Base-by-base conservation (phyloP, 345 rosid species). In the Theobroma cacao region DNA sequence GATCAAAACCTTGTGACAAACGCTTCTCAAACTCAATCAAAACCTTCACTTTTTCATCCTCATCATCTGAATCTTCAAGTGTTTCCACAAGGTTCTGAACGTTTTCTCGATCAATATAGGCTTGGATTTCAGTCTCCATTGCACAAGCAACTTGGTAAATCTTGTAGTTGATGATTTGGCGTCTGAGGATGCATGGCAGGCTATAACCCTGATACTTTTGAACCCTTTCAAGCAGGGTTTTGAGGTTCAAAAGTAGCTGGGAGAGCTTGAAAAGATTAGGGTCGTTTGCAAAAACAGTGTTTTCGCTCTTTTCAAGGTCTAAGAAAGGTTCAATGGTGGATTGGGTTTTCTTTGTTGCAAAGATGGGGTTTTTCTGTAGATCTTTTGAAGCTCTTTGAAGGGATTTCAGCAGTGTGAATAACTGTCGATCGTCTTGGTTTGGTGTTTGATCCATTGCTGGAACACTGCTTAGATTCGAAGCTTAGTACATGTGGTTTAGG, bases 1-100 rank as follows among this genome's bases (percentile, higher is more conserved):
- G 58, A 70, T 87, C 89, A 65, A 90, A 90, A 15, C 92, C 94
- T 53, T 36, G 67, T 2, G 78, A 77, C 8, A 89, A 78, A 5
- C 90, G 84, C 50, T 80, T 64, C 71, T 81, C 84, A 28, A 90
- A 81, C 45, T 78, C 90, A 7, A 41, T 77, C 86, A 87, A 79
- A 45, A 75, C 82, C 77, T 62, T 74, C 63, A 84, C 80, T 78
- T 80, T 85, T 72, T 79, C 90, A 3, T 86, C 87, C 13, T 67
- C 50, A 3, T 40, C 79, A 5, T 11, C 76, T 1, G 84, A 69
- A n/a, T 72, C 77, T 45, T 67, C 80, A 2, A 86, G 75, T 2
- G 78, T 77, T 18, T 47, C 67, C 11, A 87, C 79, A 38, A 90
- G 78, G 22, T 79, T 82, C 33, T 74, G 34, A 10, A 90, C 74